A percentile compares a stretch with the other conserved stretches of the same genome.
Conservation (phyloP, 352 stramenopile species). For the Blastocystis sp. region DNA sequence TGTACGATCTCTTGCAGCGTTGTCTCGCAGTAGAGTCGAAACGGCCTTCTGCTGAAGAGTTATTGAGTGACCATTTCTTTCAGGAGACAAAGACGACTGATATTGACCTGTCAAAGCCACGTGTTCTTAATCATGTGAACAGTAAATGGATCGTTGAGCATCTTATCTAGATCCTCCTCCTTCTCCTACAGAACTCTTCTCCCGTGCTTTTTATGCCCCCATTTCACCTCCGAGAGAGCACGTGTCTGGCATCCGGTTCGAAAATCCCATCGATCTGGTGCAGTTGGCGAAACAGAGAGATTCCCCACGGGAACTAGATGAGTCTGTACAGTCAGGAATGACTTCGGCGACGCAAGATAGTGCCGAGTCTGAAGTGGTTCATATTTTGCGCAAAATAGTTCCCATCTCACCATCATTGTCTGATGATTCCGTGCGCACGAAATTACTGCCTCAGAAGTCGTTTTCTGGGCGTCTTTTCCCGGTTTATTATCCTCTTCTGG, state of each 20-base stretch:
- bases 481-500: background rate
- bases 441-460: background rate
- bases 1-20: background rate
- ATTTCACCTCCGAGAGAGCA: background rate
- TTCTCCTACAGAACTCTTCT: background rate
- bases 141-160: background rate
- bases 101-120: background rate
- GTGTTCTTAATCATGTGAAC: background rate
- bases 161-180: background rate
- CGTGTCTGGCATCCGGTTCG: background rate
- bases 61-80: slow-evolving; percentile 21
- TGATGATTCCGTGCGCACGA: background rate
- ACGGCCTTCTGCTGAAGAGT: background rate
- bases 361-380: background rate
- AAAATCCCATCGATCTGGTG: background rate
- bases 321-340: background rate
- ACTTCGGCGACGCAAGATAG: background rate
- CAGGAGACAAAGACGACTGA: background rate
- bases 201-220: background rate
- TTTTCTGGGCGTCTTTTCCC: background rate
- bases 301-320: background rate
- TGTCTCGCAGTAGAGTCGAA: background rate
- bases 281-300: background rate
- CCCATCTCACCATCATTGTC: background rate
- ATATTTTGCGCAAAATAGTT: background rate